phyloP scores from a whole-genome alignment of 768 basidiomycete genomes.

The Russula earlei region DNA sequence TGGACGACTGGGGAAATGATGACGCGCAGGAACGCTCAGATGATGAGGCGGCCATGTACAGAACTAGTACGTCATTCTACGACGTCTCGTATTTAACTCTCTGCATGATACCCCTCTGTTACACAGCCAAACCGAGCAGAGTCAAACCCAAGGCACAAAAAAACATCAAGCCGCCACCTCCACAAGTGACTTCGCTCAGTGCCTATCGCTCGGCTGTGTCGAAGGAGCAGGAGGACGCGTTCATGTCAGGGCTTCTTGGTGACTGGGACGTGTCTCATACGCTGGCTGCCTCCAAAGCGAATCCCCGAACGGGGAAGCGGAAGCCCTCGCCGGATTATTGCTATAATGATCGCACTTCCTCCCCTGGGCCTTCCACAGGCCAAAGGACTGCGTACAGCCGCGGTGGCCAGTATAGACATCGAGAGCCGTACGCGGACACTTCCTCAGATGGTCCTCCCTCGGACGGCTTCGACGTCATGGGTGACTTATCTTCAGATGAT shows the following conservation, averaged over 20 bases:
- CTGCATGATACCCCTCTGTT: constrained; percentile 16
- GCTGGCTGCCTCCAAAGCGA: constrained; percentile 28
- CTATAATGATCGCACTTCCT: constrained; percentile 21
- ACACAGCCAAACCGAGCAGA: constrained; percentile 36
- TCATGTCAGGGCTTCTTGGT: constrained; percentile 76
- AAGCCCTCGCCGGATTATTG: constrained; percentile 43
- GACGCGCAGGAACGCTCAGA: constrained; percentile 37
- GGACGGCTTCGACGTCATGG: constrained; percentile 21
- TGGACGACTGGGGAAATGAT: constrained; percentile 82
- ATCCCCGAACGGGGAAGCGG: constrained; percentile 47
- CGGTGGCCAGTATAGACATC: constrained; percentile 10
- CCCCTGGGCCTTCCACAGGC: constrained; percentile 20
- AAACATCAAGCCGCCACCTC: constrained; percentile 39
- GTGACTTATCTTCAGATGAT: constrained; percentile 41
- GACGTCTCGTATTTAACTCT: not conserved
- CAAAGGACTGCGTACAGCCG: constrained; percentile 1
- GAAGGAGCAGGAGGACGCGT: constrained; percentile 76
- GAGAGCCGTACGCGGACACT: constrained; percentile 19
- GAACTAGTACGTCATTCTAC: not conserved
- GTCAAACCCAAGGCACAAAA: constrained; percentile 32
- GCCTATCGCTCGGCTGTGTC: constrained; percentile 74
- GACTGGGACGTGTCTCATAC: constrained; percentile 49
- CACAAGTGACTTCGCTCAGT: constrained; percentile 50
- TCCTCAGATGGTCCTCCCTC: constrained; percentile 28
- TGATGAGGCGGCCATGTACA: constrained; percentile 34